Evolutionary conservation across 2,329 filamentous ascomycete genomes (phyloP), one percentile per base, ranked within the genome.

Genomic region (Trichoderma pleuroti): DNA sequence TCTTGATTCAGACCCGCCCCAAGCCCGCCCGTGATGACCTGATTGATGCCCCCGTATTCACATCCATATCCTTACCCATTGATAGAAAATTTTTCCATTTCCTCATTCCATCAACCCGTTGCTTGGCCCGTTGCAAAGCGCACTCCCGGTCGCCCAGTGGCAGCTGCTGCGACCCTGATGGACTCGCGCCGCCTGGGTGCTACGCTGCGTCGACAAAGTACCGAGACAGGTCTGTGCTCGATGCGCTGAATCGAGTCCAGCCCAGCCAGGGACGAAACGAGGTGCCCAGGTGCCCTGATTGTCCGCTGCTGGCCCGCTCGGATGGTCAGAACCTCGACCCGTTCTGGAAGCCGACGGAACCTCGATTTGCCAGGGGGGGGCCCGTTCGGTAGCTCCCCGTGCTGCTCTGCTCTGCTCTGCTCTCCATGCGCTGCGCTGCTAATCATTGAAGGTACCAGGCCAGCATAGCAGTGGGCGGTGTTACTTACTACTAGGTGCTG

Each of bases 71-170:
- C n/a, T 3, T 21, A 24, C 46, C 46, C 46, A 52, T 52, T 12
- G 21, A 24, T 18, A 52, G 21, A 52, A 49, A 52, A 14, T 0
- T 52, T 52, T 52, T 14, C 5, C 5, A 21, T 52, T 24, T 24
- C 21, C n/a, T 26, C n/a, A 42, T 42, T 42, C 18, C 39, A 42
- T 28, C n/a, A n/a, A n/a, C n/a, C 26, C 26, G 26, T 28, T n/a
- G 4, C 54, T 67, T 68, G 65, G 28, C 65, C 65, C 65, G 65
- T 30, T 21, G 34, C 65, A 68, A 68, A 68, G 65, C 65, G 65
- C 65, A 60, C 54, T 68, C 65, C 65, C 26, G 28, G 65, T 68
- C 65, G 32, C n/a, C 28, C 54, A 28, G 52, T 57, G 39, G 63
- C 63, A 59, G 52, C 24, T 42, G 52, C 52, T 42, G 56, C 56